Evolutionary conservation across 495 filamentous ascomycete genomes (phyloP).

Genomic region (Pyrenula massariospora): DNA sequence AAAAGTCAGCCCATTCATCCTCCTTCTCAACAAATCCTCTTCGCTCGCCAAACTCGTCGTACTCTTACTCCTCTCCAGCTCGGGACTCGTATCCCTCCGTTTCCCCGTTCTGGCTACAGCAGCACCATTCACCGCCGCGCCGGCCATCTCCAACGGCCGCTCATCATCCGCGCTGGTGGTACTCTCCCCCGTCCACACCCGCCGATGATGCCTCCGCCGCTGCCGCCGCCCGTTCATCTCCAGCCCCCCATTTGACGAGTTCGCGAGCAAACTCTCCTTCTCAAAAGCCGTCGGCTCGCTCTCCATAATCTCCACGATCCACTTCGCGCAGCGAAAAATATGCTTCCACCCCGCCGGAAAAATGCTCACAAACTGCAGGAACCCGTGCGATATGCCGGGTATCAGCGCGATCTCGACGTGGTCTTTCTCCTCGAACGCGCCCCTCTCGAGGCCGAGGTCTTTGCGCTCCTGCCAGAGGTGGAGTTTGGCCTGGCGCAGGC

Average conservation of each 20-base stretch:
- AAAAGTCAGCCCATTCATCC: slow-evolving; percentile 77
- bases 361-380: slow-evolving; percentile 75
- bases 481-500: slow-evolving; percentile 70
- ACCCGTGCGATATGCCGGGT: slow-evolving; percentile 83
- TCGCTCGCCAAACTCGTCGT: slow-evolving; percentile 67
- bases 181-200: slow-evolving; percentile 42
- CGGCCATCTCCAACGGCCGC: slow-evolving; percentile 60
- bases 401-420: slow-evolving; percentile 73
- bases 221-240: not conserved
- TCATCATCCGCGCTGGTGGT: slow-evolving; percentile 78
- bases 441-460: slow-evolving; percentile 46
- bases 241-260: not conserved
- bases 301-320: slow-evolving; percentile 66
- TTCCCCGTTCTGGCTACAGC: not conserved
- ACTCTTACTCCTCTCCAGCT: slow-evolving; percentile 33
- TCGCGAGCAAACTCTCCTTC: slow-evolving; percentile 7
- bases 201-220: slow-evolving; percentile 21
- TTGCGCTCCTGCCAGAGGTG: slow-evolving; percentile 49
- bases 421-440: slow-evolving; percentile 60
- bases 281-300: not conserved
- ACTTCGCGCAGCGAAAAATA: slow-evolving; percentile 59
- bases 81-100: not conserved
- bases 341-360: slow-evolving; percentile 82
- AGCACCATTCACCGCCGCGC: not conserved
- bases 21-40: slow-evolving; percentile 69